phyloP scores from a whole-genome alignment of 148 eudicot species.

The Vaccinium corymbosum region DNA sequence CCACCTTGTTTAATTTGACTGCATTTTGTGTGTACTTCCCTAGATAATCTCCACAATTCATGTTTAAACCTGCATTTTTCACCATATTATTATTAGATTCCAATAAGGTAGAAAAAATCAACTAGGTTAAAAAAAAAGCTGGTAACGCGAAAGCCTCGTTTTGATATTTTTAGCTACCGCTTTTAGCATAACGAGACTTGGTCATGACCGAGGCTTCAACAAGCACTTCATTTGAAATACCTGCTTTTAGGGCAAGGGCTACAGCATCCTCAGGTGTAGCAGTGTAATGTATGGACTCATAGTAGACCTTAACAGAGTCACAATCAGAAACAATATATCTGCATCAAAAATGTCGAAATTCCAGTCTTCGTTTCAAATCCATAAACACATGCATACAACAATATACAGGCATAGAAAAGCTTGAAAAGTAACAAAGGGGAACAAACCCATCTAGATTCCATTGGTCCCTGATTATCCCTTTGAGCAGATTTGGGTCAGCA shows the following conservation, averaged over 20 bases:
- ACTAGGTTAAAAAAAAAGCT: too few relatives aligned
- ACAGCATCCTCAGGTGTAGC: constrained; percentile 35
- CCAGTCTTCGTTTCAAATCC: background rate
- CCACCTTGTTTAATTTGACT: constrained; percentile 26
- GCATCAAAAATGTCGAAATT: background rate
- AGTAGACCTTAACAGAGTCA: constrained; percentile 36
- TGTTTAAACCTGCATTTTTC: constrained; percentile 31
- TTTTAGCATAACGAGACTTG: background rate
- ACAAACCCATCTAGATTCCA: constrained; percentile 46
- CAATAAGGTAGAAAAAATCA: too few relatives aligned
- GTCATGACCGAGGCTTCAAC: background rate
- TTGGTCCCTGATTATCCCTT: constrained; percentile 31
- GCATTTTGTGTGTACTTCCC: constrained; percentile 30
- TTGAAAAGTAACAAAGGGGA: background rate
- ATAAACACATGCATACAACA: background rate
- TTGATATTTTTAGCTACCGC: background rate
- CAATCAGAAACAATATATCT: constrained; percentile 47
- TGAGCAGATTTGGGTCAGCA: constrained; percentile 33
- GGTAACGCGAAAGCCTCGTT: background rate
- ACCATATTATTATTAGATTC: too few relatives aligned
- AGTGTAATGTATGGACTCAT: constrained; percentile 26
- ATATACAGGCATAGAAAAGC: background rate
- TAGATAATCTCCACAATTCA: constrained; percentile 42
- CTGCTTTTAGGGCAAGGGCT: constrained; percentile 40
- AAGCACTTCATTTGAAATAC: constrained; percentile 4